Conservation (phyloP, 2,329 filamentous ascomycete species). For the Claviceps lovelessii region DNA sequence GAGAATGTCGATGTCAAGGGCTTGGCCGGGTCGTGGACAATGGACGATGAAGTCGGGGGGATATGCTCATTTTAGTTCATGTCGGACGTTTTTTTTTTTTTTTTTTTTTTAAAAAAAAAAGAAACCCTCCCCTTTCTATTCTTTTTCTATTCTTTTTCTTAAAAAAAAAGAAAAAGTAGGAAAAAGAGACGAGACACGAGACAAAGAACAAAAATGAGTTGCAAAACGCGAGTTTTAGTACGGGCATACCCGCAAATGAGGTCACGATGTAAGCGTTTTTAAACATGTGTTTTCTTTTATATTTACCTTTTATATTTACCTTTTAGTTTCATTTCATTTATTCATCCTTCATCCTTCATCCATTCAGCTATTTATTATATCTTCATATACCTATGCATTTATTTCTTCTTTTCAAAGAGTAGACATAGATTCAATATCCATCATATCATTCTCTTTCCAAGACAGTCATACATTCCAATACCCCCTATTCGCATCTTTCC, state of each 20-base stretch:
- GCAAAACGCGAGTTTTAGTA: background rate
- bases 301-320: background rate
- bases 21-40: conserved; percentile 74
- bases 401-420: no score
- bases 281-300: background rate
- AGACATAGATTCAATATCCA: no score
- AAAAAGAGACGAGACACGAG: background rate
- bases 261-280: background rate
- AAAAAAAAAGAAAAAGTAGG: no score
- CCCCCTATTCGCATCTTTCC: no score
- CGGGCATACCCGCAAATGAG: background rate
- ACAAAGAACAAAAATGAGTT: background rate
- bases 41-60: conserved; percentile 63
- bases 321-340: background rate
- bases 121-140: no score
- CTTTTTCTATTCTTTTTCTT: no score
- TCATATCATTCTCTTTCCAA: no score
- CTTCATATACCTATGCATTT: no score
- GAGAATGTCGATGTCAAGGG: conserved; percentile 43
- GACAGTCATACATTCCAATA: no score
- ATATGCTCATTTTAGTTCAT: conserved; percentile 31
- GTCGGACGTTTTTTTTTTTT: background rate
- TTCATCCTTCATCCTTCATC: no score
- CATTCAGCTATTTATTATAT: no score
- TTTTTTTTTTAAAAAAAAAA: no score